Percentiles rank a stretch among this genome's conserved stretches.
Evolutionary conservation across 306 rosid genomes (phyloP).

Genomic region (Vachellia collinsii): DNA sequence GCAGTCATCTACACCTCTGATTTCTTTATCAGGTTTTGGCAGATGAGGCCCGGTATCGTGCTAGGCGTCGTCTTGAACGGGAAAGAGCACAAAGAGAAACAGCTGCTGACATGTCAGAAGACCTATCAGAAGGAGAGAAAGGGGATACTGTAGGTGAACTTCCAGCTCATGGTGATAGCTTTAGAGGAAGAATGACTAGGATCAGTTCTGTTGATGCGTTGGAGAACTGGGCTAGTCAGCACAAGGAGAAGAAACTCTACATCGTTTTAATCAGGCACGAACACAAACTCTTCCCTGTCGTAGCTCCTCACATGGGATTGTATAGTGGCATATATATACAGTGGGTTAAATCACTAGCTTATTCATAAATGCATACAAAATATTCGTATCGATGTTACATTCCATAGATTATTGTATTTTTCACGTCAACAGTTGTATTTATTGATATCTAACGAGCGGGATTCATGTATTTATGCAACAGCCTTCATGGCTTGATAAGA

Average conservation of each 20-base stretch:
- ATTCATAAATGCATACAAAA: not conserved
- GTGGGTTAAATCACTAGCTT: not conserved
- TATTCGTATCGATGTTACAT: constrained; percentile 5
- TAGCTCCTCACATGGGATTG: not conserved
- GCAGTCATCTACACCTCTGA: not conserved
- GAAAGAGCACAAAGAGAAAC: constrained; percentile 93
- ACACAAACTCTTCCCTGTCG: constrained; percentile 29
- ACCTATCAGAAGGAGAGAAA: constrained; percentile 92
- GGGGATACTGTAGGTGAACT: constrained; percentile 73
- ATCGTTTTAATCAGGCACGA: constrained; percentile 83
- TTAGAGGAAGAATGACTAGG: constrained; percentile 63
- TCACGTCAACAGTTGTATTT: constrained; percentile 22
- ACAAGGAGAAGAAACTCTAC: constrained; percentile 87
- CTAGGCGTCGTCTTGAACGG: constrained; percentile 80
- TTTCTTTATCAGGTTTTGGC: constrained; percentile 64
- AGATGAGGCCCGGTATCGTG: constrained; percentile 66
- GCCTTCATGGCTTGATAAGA: constrained; percentile 89
- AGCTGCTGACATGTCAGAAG: constrained; percentile 96
- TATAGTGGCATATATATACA: not conserved
- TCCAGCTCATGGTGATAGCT: constrained; percentile 64
- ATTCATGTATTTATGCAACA: constrained; percentile 49
- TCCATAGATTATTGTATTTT: constrained; percentile 16
- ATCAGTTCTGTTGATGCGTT: constrained; percentile 81
- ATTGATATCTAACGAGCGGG: constrained; percentile 16
- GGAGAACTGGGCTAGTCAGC: constrained; percentile 86